Evolutionary conservation across 2,329 filamentous ascomycete species (phyloP), one percentile per base, ranked within the genome.

Genomic region (Penicillium hordei): DNA sequence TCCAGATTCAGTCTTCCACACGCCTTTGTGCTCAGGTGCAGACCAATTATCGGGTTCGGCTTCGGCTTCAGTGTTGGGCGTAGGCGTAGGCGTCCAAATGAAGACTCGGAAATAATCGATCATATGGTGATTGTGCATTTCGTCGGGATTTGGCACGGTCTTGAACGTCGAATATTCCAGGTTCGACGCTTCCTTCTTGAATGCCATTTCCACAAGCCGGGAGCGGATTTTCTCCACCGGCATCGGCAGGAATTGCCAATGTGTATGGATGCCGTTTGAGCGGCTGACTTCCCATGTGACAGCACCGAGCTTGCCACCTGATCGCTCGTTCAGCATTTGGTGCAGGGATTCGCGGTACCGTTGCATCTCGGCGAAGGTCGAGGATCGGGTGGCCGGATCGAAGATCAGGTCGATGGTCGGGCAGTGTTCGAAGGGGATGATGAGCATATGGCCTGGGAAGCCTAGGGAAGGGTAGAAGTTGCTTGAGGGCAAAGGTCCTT

Each of bases 281-380:
- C 92, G 88, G 70, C 88, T 93, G 67, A 99, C 93, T 76, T 97
- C 94, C 86, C 91, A 99, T 0, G 91, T 94, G 1, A 97, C 89
- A 2, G 87, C 85, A 17, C 93, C 94, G 1, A 97, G 85, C 74
- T 76, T n/a, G 79, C 77, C 68, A 10, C 71, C 70, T 25, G 77
- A 72, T 48, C 72, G 75, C 13, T 68, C 60, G 17, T 68, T 69
- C 13, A 97, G 80, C 89, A 97, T 96, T 45, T 81, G 81, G 70
- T 96, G 91, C 48, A 97, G 80, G 0, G 90, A 81, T 48, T 83
- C 80, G 42, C 89, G 88, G 75, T 96, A 97, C 44, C 84, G 86
- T 17, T 82, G 83, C 93, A 99, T 97, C 75, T 99, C 94, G 10
- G 77, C 75, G 67, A 86, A 89, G 0, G 90, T 89, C 25, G 81